Evolutionary conservation across 352 stramenopile species (phyloP), one percentile per base, ranked within the genome.

Genomic region (Phytophthora sojae): DNA sequence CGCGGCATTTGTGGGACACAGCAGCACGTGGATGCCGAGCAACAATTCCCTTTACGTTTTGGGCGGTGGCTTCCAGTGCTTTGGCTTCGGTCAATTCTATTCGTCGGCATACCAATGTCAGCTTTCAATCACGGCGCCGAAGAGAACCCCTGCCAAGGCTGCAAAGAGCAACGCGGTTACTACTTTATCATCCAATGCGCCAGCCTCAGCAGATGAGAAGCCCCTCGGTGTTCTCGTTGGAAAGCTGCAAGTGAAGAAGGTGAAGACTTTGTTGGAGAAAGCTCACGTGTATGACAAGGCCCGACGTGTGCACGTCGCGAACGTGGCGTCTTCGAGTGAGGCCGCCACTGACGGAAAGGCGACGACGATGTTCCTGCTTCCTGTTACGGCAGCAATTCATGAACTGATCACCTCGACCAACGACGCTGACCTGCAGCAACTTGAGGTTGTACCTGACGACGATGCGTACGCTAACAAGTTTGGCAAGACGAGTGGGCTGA

Each of bases 61-160:
- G 12, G 89, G 89, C 0, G 89, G 89, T 50, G 88, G 89, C 5
- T 94, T 92, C 58, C 89, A 96, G 69, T 91, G 83, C 52, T 96
- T 94, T 78, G 89, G 89, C 14, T 96, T 95, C 65, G 89, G 85
- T 0, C 84, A 93, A 42, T 86, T 92, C 59, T 95, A 95, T 69
- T 93, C 86, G 25, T 82, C 81, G 23, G 65, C 76, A 29, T 84
- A 89, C 57, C 73, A 77, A n/a, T 93, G 82, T 45, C 65, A 87
- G 15, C 56, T 94, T 12, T 74, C 77, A 9, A n/a, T 90, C 21
- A 26, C 35, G 32, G 17, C 12, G 35, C 15, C 50, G 23, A 69
- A 60, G 26, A 56, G 53, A 26, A 8, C 44, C 4, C 26, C 59
- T 50, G 26, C 35, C 17, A 70, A 64, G n/a, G 73, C 59, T 50